Evolutionary conservation across 2,329 filamentous ascomycete genomes (phyloP), one percentile per base, ranked within the genome.

Genomic region (Neofusicoccum cordaticola): DNA sequence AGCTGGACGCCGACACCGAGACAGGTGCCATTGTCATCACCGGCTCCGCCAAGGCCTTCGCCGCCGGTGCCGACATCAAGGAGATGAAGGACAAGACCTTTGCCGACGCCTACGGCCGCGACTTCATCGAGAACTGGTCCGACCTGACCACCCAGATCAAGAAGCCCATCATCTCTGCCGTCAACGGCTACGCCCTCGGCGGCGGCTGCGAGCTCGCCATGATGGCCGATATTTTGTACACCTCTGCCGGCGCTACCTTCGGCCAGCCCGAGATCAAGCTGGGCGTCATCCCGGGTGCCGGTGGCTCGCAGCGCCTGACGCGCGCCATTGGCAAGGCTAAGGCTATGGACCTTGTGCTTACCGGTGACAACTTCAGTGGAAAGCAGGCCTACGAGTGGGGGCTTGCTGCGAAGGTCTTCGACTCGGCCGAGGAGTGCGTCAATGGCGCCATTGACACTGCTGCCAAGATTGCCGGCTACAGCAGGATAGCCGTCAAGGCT

Each of bases 181-280:
- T 99, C 2, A 95, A 95, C 9, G 95, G 95, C 17, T 93, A 97
- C 75, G 95, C 95, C 15, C 86, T 99, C 1, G 95, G 95, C 31
- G 95, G 95, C 62, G 95, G 95, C 52, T 99, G 95, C 77, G 95
- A 99, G 82, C 86, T 99, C 13, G 93, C 95, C 57, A 90, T 99
- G 84, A 99, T 98, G 95, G 92, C 90, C 9, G 95, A 99, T 77
- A 89, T 98, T 70, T 80, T 99, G 66, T 98, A 98, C 83, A 95
- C 91, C 80, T 93, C 91, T 2, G 84, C 89, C 58, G 86, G 80
- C 15, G 94, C 95, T 69, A 96, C 92, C 72, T 97, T 99, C 75
- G 95, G 95, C 12, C 95, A 98, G 81, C 95, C 95, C 0, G 95
- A 99, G 83, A 92, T 99, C 82, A 97, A 96, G 81, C 84, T 99